phyloP scores from a whole-genome alignment of 768 basidiomycete genomes.

The Pholiota microspora region DNA sequence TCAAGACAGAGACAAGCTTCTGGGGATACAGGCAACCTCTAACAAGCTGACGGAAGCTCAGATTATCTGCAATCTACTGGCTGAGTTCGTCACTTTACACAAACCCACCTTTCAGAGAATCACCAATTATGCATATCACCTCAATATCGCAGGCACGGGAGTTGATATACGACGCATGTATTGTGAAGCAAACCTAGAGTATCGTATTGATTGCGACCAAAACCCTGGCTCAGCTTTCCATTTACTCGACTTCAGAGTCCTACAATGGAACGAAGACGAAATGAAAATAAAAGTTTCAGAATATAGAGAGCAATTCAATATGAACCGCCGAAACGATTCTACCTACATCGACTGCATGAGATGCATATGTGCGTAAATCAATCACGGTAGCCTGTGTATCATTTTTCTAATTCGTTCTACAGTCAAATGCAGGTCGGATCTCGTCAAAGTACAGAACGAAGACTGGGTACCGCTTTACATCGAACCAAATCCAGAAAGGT shows the following conservation, averaged over 20 bases:
- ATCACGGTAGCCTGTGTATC: not conserved
- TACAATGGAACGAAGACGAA: not conserved
- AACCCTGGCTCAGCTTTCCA: slow-evolving; percentile 1
- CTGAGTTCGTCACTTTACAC: not conserved
- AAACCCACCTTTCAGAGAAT: not conserved
- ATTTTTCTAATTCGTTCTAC: not conserved
- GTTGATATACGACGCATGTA: not conserved
- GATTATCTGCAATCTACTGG: not conserved
- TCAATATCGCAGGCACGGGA: not conserved
- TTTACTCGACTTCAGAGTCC: not conserved
- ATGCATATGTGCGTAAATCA: not conserved
- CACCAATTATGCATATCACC: not conserved
- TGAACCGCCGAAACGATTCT: not conserved
- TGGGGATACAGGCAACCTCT: not conserved
- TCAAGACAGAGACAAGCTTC: not conserved
- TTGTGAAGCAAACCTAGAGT: not conserved
- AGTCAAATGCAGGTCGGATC: not conserved
- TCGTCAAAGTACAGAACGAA: not conserved
- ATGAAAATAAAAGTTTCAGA: not conserved
- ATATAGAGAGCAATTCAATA: slow-evolving; percentile 1
- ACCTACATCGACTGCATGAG: not conserved
- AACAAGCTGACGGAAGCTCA: not conserved
- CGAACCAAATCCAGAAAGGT: not conserved
- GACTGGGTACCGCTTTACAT: not conserved
- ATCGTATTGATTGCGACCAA: not conserved